Percentiles rank a stretch among this genome's conserved stretches.
phyloP scores from a whole-genome alignment of 805 yeast genomes.

The Starmerella kuoi region DNA sequence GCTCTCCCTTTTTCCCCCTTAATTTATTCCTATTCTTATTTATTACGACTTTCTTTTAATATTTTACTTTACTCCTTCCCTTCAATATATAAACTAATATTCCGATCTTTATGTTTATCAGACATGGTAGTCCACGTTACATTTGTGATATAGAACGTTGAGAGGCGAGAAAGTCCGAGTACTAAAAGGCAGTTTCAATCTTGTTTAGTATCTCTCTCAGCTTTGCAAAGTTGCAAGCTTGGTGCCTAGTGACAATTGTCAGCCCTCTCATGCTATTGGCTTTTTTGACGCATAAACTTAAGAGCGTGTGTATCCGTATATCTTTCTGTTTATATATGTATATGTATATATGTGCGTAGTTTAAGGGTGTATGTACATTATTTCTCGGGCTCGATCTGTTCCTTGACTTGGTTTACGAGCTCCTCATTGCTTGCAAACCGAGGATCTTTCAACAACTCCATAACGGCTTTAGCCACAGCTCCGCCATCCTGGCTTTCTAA shows the following conservation, averaged over 20 bases:
- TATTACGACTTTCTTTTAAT: no score
- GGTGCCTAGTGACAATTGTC: no score
- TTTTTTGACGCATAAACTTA: no score
- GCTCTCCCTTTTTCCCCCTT: not conserved
- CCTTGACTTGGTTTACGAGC: conserved; percentile 6
- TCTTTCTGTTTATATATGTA: no score
- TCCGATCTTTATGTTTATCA: not conserved
- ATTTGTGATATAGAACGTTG: not conserved
- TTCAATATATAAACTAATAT: not conserved
- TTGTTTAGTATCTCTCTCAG: no score
- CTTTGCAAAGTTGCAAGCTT: no score
- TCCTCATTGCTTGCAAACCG: conserved; percentile 12
- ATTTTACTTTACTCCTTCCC: no score
- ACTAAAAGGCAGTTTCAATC: not conserved
- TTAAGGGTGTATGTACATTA: not conserved
- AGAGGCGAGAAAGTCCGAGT: not conserved
- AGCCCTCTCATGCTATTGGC: no score
- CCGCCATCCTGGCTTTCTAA: conserved; percentile 27
- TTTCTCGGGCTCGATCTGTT: conserved; percentile 9
- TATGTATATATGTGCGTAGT: no score
- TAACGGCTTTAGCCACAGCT: conserved; percentile 52
- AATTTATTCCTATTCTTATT: conserved; percentile 1
- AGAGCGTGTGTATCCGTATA: no score
- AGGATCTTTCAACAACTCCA: conserved; percentile 59
- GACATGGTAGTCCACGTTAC: not conserved